Percentiles rank a stretch among this genome's conserved stretches.
phyloP scores from a whole-genome alignment of 148 eudicot species.

The Drosera capensis region DNA sequence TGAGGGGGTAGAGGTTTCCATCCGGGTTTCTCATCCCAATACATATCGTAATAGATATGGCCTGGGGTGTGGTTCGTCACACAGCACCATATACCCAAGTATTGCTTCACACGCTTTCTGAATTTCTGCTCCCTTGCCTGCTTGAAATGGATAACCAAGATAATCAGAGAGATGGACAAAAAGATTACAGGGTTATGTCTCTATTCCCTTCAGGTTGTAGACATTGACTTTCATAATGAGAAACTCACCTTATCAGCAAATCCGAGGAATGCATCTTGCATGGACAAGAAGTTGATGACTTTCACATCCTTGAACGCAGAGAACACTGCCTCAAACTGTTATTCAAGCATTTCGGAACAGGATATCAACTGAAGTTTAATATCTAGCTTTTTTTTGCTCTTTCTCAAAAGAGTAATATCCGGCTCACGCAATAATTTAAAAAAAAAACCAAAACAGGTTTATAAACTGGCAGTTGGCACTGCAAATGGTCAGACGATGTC shows the following conservation, averaged over 20 bases:
- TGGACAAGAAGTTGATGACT: slow-evolving; percentile 73
- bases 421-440: too few species aligned
- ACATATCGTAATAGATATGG: slow-evolving; percentile 92
- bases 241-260: slow-evolving; percentile 58
- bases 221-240: not conserved
- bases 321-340: slow-evolving; percentile 48
- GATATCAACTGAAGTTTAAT: not conserved
- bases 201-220: too few species aligned
- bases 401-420: too few species aligned
- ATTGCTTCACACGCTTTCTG: slow-evolving; percentile 70
- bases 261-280: slow-evolving; percentile 75
- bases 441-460: too few species aligned
- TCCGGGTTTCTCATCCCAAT: slow-evolving; percentile 90
- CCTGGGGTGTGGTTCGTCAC: slow-evolving; percentile 56
- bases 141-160: slow-evolving; percentile 4
- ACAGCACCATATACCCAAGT: slow-evolving; percentile 87
- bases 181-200: too few species aligned
- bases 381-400: too few species aligned
- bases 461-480: too few species aligned
- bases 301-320: slow-evolving; percentile 51
- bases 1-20: slow-evolving; percentile 90
- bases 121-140: slow-evolving; percentile 63
- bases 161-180: too few species aligned
- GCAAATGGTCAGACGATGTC: too few species aligned
- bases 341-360: not conserved